Base-by-base conservation (phyloP, 2,329 filamentous ascomycete species). In the Rugonectria rugulosa region DNA sequence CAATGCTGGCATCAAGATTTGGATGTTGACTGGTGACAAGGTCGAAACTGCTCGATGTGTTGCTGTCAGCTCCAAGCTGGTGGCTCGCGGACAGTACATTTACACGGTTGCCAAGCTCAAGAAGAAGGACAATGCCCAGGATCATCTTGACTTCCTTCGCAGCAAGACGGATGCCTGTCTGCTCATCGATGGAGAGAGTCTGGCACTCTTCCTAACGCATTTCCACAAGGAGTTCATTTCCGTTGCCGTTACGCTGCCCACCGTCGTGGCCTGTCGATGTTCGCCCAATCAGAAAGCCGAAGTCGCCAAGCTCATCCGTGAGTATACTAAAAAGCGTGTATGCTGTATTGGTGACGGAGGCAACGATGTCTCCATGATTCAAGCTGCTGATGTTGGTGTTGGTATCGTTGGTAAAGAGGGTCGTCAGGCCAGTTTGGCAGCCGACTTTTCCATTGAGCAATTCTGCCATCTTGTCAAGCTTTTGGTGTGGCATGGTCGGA, bases 11-110 rank as follows among this genome's bases (percentile, higher is more conserved):
- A 95, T 99, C 76, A 98, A 98, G 74, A 98, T 99, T 45, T 99
- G 95, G 95, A 99, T 99, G 95, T 81, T 99, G 71, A 99, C 95
- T 0, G 95, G 95, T 41, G 95, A 99, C 80, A 99, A 99, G 75
- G 91, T 99, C 3, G 95, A 99, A 76, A 99, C 95, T 12, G 95
- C 95, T 14, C 88, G 95, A 29, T 99, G 95, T 74, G 94, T 99
- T 11, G 96, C 95, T 2, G 90, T 99, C 37, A 96, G 90, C 69
- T 93, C 94, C 24, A 97, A 97, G 73, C 83, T 99, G 6, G 95
- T 99, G 12, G 89, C 92, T 4, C 83, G 95, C 59, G 94, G 94
- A 1, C 96, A 99, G 75, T 95, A 94, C 72, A 97, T 99, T 60
- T 92, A 98, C 75, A 97, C 94, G 0, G 89, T 99, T 37, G 84